Base-by-base conservation (phyloP, 257 asterid species). In the Nicotiana sylvestris region DNA sequence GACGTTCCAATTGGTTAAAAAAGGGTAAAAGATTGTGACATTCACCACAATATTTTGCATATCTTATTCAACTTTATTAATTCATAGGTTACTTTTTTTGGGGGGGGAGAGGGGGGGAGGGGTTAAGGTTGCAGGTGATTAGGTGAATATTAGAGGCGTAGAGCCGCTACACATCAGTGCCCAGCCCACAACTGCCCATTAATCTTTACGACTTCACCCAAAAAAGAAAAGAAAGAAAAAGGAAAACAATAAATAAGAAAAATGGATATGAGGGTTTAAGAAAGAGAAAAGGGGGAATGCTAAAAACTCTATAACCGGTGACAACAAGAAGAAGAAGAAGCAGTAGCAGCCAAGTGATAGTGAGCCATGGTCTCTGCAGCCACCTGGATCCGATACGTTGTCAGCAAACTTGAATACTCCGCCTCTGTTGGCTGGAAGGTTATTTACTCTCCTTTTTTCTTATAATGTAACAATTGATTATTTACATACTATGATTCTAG, bases 331-430 rank as follows among this genome's bases (percentile, higher is more conserved):
- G 27, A n/a, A 58, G 25, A 16, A 61, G 74, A 12, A 66, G 46
- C 51, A 43, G 51, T 2, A 9, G 79, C 60, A 66, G 61, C 61
- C 29, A 51, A 39, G 4, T 39, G 16, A 51, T 66, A 39, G 4
- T 29, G 8, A 51, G 84, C 84, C 70, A 95, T 95, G 98, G 96
- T 93, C 81, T 90, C 90, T 79, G n/a, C 86, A 6, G 78, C 88
- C 4, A 93, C 93, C 18, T 84, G 94, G 94, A 62, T 90, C 39
- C 97, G 98, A 39, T 94, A 94, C 83, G 27, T 87, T 9, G 78
- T 82, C 78, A 85, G 70, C 87, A 92, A 90, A 82, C 33, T 87
- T 77, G 93, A 91, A 3, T 95, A 95, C 82, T 87, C 97, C 2
- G 65, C 87, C 62, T 66, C 87, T 68, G 81, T 88, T 81, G 88